phyloP scores from a whole-genome alignment of 129 eudicot species.

The Flaveria bidentis region DNA sequence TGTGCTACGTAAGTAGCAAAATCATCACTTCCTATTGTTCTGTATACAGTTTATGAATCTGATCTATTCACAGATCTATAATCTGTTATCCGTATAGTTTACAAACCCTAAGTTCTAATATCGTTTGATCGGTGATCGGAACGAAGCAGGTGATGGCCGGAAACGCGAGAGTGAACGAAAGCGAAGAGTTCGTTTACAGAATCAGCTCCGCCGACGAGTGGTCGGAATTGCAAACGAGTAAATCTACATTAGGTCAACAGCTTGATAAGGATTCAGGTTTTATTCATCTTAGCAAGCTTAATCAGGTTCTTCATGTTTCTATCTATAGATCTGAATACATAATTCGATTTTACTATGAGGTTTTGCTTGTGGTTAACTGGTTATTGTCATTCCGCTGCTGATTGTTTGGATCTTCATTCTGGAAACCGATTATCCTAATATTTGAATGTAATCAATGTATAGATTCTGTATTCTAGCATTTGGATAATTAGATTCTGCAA shows the following conservation, averaged over 20 bases:
- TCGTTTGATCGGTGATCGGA: background rate
- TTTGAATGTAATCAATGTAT: background rate
- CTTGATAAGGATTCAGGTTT: slow-evolving; percentile 59
- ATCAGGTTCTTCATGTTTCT: slow-evolving; percentile 45
- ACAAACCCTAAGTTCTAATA: slow-evolving; percentile 3
- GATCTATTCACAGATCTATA: background rate
- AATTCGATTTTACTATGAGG: background rate
- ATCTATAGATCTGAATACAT: too few relatives aligned
- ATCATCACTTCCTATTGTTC: background rate
- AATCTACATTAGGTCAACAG: slow-evolving; percentile 49
- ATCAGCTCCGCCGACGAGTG: slow-evolving; percentile 81
- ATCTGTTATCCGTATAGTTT: slow-evolving; percentile 3
- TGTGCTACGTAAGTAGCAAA: too few relatives aligned
- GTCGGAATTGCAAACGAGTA: slow-evolving; percentile 53
- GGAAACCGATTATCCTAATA: background rate
- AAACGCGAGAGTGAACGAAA: slow-evolving; percentile 13
- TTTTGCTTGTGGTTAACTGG: background rate
- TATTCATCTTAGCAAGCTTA: slow-evolving; percentile 72
- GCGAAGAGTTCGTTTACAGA: slow-evolving; percentile 67
- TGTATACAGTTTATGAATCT: background rate
- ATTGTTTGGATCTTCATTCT: background rate
- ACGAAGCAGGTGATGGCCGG: slow-evolving; percentile 28
- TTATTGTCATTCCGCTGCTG: background rate
- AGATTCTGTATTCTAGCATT: background rate
- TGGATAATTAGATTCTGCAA: background rate